Evolutionary conservation across 306 rosid species (phyloP).

Genomic region (barrel medic (Medicago truncatula)): DNA sequence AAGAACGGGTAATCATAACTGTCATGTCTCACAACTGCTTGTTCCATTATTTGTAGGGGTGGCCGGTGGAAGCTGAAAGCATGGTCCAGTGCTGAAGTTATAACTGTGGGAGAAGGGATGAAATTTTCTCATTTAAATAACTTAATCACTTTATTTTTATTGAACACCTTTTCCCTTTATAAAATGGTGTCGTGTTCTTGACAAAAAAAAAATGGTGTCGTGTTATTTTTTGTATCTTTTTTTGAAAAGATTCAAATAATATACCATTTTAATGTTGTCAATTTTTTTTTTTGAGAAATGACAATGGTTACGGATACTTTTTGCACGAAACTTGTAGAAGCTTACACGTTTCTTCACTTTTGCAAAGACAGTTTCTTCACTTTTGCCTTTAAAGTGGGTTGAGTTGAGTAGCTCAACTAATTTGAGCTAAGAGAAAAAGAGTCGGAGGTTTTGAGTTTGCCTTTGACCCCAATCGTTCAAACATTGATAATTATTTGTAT

Average conservation of each 20-base stretch:
- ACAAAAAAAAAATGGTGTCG: not conserved
- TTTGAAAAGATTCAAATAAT: too few species aligned
- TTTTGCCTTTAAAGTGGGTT: too few species aligned
- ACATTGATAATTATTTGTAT: too few species aligned
- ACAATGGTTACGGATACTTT: not conserved
- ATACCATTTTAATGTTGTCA: not conserved
- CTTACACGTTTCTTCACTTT: too few species aligned
- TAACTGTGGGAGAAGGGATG: conserved; percentile 49
- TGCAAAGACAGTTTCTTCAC: too few species aligned
- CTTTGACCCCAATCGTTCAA: too few species aligned
- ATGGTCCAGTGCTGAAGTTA: conserved; percentile 46
- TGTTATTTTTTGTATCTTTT: too few species aligned
- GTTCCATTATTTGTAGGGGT: conserved; percentile 36
- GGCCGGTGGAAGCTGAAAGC: conserved; percentile 40
- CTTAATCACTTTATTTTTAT: not conserved
- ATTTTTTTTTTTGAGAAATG: not conserved
- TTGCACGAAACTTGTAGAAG: too few species aligned
- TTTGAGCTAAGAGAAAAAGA: too few species aligned
- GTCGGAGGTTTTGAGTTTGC: too few species aligned
- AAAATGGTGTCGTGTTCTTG: not conserved
- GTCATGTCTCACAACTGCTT: conserved; percentile 19
- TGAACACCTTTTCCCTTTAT: not conserved
- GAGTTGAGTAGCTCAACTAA: too few species aligned
- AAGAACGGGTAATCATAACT: not conserved
- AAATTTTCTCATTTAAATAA: not conserved